Evolutionary conservation across 2,329 filamentous ascomycete genomes (phyloP).

Genomic region (Botrytis galanthina): DNA sequence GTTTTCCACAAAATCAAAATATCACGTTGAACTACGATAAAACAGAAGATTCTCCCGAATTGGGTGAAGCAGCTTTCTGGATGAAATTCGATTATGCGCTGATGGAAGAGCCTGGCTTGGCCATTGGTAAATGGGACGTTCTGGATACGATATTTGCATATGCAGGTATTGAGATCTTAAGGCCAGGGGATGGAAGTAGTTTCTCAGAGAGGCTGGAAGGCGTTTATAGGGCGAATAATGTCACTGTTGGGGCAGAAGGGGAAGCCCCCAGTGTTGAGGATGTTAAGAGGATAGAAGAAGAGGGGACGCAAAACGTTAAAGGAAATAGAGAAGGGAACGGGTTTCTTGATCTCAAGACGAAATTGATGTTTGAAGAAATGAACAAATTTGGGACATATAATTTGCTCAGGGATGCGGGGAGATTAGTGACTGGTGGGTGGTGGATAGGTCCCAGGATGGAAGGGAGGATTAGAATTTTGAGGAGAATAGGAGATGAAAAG

Average conservation of each 20-base stretch:
- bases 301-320: slow-evolving; percentile 37
- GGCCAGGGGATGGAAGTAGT: slow-evolving; percentile 43
- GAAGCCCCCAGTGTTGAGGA: slow-evolving; percentile 25
- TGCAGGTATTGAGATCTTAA: slow-evolving; percentile 56
- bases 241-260: slow-evolving; percentile 16
- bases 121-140: slow-evolving; percentile 55
- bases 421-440: slow-evolving; percentile 55
- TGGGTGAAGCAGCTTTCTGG: slow-evolving; percentile 57
- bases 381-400: slow-evolving; percentile 33
- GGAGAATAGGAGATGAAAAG: slow-evolving; percentile 25
- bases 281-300: slow-evolving; percentile 31
- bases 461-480: slow-evolving; percentile 41
- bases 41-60: slow-evolving; percentile 51
- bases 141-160: slow-evolving; percentile 58
- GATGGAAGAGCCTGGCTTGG: slow-evolving; percentile 50
- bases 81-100: slow-evolving; percentile 61
- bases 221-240: slow-evolving; percentile 33
- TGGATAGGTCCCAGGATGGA: slow-evolving; percentile 63
- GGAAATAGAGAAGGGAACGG: slow-evolving; percentile 38
- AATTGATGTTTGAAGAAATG: slow-evolving; percentile 32
- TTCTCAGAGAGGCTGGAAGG: slow-evolving; percentile 29
- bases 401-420: slow-evolving; percentile 41
- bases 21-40: slow-evolving; percentile 52
- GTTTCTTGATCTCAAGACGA: slow-evolving; percentile 30
- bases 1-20: slow-evolving; percentile 3